A percentile compares a stretch with the other conserved stretches of the same genome.
Evolutionary conservation across 805 yeast genomes (phyloP).

Genomic region (Tetrapisispora nanseiensis): DNA sequence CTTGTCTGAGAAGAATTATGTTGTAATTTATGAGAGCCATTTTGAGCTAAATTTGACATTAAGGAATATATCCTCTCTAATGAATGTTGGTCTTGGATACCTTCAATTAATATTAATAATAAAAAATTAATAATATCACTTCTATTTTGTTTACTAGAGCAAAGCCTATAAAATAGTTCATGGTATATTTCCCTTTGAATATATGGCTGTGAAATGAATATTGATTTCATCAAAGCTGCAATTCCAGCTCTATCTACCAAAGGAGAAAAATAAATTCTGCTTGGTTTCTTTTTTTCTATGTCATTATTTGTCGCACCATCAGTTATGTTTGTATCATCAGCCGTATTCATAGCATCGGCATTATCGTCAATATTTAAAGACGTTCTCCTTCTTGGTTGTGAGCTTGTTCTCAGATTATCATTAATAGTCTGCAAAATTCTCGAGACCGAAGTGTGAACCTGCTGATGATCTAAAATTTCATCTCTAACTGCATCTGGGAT

Average conservation of each 20-base stretch:
- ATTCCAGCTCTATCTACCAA: conserved; percentile 68
- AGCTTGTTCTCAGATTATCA: not conserved
- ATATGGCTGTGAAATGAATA: conserved; percentile 64
- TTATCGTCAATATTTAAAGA: too few relatives aligned
- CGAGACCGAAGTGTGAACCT: conserved; percentile 31
- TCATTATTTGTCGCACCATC: conserved; percentile 7
- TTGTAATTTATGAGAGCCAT: conserved; percentile 10
- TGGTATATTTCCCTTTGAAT: conserved; percentile 53
- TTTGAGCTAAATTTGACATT: conserved; percentile 41
- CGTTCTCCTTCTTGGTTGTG: not conserved
- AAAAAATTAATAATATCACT: conserved; percentile 62
- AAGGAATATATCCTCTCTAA: conserved; percentile 54
- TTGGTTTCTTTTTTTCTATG: conserved; percentile 21
- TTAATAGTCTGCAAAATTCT: conserved; percentile 3
- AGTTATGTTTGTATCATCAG: conserved; percentile 6
- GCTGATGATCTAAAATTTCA: conserved; percentile 52
- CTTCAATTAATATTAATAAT: conserved; percentile 65
- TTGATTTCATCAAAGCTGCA: conserved; percentile 57
- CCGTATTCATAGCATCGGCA: conserved; percentile 8
- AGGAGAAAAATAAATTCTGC: conserved; percentile 46
- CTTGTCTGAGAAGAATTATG: conserved; percentile 4
- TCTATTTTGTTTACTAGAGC: conserved; percentile 70
- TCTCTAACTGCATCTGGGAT: conserved; percentile 59
- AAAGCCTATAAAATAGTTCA: conserved; percentile 54
- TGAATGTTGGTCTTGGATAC: conserved; percentile 49